A percentile compares a stretch with the other conserved stretches of the same genome.
phyloP scores from a whole-genome alignment of 441 rosid species.

The Cnidoscolus chayamansa region DNA sequence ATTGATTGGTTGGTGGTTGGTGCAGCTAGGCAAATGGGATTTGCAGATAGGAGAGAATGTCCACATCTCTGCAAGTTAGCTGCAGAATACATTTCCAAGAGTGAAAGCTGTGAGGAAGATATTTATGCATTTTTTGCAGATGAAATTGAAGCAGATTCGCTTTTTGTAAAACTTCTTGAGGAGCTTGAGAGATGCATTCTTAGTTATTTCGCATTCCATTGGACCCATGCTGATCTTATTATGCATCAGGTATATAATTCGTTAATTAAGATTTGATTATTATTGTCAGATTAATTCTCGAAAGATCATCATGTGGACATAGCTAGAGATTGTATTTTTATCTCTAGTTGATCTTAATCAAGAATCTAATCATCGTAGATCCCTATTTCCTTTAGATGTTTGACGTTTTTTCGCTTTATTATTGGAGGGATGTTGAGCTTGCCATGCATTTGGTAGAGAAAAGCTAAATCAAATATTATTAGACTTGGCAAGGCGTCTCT shows the following conservation, averaged over 20 bases:
- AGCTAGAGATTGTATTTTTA: too few relatives aligned
- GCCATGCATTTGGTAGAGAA: too few relatives aligned
- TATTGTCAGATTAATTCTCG: too few relatives aligned
- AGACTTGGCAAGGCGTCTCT: not conserved
- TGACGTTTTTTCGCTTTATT: too few relatives aligned
- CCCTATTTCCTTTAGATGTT: too few relatives aligned
- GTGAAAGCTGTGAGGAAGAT: slow-evolving; percentile 73
- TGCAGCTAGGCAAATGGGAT: slow-evolving; percentile 94
- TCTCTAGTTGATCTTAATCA: too few relatives aligned
- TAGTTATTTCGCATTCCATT: slow-evolving; percentile 92
- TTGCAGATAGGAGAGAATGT: slow-evolving; percentile 77
- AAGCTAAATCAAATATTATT: too few relatives aligned
- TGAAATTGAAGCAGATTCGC: slow-evolving; percentile 78
- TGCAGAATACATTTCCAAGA: slow-evolving; percentile 67
- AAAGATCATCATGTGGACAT: too few relatives aligned
- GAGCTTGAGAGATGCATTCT: slow-evolving; percentile 96
- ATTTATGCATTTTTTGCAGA: slow-evolving; percentile 66
- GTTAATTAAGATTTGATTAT: not conserved
- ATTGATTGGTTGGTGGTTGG: not conserved
- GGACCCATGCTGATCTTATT: slow-evolving; percentile 86
- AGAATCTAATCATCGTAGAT: too few relatives aligned
- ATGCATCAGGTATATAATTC: slow-evolving; percentile 59
- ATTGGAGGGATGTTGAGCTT: too few relatives aligned
- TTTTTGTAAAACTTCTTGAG: slow-evolving; percentile 85
- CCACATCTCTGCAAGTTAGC: slow-evolving; percentile 84